Percentiles rank a stretch among this genome's conserved stretches.
These are phyloP conservation scores for Brachypodium distachyon DNA, from an alignment of 202 grass and related monocot species.

Conservation along the genomic window DNA sequence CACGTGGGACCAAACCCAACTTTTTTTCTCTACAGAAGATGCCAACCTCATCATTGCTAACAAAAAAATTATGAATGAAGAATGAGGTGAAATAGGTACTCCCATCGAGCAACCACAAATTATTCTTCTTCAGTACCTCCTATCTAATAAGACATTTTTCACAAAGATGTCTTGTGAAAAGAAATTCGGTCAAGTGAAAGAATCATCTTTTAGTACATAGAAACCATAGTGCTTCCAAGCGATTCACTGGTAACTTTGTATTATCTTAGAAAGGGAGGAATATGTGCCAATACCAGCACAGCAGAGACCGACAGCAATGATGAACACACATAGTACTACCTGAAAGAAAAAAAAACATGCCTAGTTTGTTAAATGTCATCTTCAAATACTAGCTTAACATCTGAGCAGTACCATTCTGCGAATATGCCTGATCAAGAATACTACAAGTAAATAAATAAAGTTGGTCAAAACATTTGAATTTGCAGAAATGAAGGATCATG, in stretches of 20 bases:
- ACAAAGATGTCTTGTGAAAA: background rate
- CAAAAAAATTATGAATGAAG: background rate
- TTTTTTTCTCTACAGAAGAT: too few relatives aligned
- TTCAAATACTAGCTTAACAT: background rate
- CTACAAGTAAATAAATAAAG: background rate
- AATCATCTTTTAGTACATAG: background rate
- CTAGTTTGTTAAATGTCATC: background rate
- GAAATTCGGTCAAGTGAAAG: background rate
- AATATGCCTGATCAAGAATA: background rate
- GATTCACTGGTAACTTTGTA: constrained; percentile 34
- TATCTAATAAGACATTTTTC: background rate
- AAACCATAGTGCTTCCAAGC: background rate
- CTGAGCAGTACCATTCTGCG: background rate
- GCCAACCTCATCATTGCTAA: background rate
- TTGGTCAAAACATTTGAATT: background rate
- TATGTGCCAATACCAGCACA: constrained; percentile 40
- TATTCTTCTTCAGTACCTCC: background rate
- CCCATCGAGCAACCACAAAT: background rate
- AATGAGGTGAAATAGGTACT: background rate
- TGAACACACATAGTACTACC: constrained; percentile 25
- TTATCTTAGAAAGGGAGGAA: constrained; percentile 44
- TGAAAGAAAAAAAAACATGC: background rate
- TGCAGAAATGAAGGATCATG: background rate
- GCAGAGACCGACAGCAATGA: constrained; percentile 28
- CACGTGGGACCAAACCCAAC: too few relatives aligned